Base-by-base conservation (phyloP, 768 basidiomycete species). In the Sporobolomyces phaffii region DNA sequence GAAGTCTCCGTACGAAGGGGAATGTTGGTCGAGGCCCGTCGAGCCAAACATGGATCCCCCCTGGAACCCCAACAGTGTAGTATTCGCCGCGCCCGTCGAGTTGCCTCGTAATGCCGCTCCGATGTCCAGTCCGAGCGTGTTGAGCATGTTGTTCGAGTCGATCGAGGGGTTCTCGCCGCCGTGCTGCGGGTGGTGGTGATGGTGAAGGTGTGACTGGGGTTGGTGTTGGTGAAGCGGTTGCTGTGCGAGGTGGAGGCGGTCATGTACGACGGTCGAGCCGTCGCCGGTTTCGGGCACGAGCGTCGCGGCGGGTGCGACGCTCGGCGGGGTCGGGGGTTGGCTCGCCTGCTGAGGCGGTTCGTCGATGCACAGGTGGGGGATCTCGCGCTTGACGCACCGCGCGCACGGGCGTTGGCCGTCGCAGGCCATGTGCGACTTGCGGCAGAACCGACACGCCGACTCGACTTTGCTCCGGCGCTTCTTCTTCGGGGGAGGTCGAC, bases 291-390 rank as follows among this genome's bases (percentile, higher is more conserved):
- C 56, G 18, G 56, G 56, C 5, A 58, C 56, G 56, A 45, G 56
- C 2, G 28, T 7, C 4, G 56, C 56, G 20, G 56, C 56, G 11
- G 56, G 56, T 45, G 56, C 17, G 14, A 20, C 9, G 8, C n/a
- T 22, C 18, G 56, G 56, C 9, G 56, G 41, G 9, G 60, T 60
- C 47, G 50, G 18, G 58, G 73, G 56, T n/a, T 31, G 43, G 33
- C 41, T 58, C 40, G 43, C 5, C 22, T 45, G 43, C 5, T n/a
- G n/a, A n/a, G 29, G 22, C 11, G 84, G 84, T 75, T 93, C 91
- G 77, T 94, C 93, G 73, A 90, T 88, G 75, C 92, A 96, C 18
- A 94, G 81, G 79, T 96, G 91, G 0, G 91, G 90, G 67, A 97
- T 97, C 78, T 97, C 93, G 43, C 94, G 86, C 78, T 97, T 97